A percentile compares a stretch with the other conserved stretches of the same genome.
These are phyloP conservation scores for Diaporthe destruens DNA, from an alignment of 2,329 filamentous ascomycete genomes.

Conservation along the genomic window DNA sequence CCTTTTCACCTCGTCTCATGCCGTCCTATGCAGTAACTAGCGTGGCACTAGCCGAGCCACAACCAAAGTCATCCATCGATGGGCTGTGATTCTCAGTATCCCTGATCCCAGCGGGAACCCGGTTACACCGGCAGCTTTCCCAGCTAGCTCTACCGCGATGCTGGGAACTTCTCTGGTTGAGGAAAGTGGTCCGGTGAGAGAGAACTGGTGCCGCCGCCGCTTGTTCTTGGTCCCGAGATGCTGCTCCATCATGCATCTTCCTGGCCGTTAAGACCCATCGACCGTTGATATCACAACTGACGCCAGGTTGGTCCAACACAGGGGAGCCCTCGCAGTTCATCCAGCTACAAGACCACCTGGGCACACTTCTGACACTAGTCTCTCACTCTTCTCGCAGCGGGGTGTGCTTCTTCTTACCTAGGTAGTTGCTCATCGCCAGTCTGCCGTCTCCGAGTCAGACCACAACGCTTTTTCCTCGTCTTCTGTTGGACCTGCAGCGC, in stretches of 20 bases:
- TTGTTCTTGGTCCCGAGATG: not conserved
- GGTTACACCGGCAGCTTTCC: not conserved
- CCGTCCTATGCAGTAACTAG: constrained; percentile 31
- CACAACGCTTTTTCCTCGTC: not conserved
- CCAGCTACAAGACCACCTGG: not conserved
- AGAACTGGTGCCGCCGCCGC: not conserved
- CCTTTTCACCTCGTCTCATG: constrained; percentile 28
- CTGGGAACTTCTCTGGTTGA: not conserved
- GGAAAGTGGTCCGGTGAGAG: not conserved
- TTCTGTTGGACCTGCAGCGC: not conserved
- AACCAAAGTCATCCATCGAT: constrained; percentile 1
- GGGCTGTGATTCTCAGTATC: not conserved
- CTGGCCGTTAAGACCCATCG: not conserved
- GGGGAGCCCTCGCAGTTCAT: not conserved
- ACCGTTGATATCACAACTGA: constrained; percentile 6
- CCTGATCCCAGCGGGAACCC: constrained; percentile 6
- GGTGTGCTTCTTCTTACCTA: not conserved
- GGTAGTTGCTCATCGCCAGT: not conserved
- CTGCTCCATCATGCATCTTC: constrained; percentile 13
- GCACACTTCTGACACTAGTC: constrained; percentile 11
- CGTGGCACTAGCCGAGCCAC: constrained; percentile 30
- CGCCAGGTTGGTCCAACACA: not conserved
- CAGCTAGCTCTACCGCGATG: not conserved
- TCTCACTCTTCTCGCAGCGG: not conserved
- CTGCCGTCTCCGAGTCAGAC: not conserved